phyloP scores from a whole-genome alignment of 2,329 filamentous ascomycete genomes.

The Endoconidiophora laricicola region DNA sequence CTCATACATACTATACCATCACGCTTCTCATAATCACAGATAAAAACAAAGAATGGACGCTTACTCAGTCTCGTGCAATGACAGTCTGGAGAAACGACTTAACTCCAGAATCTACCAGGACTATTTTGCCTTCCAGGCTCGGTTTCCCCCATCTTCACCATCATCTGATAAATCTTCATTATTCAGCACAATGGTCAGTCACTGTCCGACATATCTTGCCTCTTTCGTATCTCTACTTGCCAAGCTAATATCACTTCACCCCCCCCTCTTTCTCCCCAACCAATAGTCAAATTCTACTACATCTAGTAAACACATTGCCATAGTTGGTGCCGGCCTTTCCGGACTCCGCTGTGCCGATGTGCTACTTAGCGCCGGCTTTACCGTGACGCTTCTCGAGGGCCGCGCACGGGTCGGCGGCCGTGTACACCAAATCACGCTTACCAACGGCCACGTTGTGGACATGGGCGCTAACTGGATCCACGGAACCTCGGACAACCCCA shows the following conservation, averaged over 20 bases:
- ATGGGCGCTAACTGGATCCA: constrained; percentile 69
- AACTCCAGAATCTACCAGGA: constrained; percentile 10
- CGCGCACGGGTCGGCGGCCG: constrained; percentile 51
- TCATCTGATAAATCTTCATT: constrained; percentile 5
- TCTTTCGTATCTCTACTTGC: not conserved
- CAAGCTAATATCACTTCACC: not conserved
- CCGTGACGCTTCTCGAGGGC: constrained; percentile 54
- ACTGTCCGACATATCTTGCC: not conserved
- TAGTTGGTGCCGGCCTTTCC: constrained; percentile 55
- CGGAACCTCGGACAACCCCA: constrained; percentile 53
- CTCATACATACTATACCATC: not conserved
- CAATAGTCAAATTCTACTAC: not conserved
- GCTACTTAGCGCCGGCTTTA: constrained; percentile 44
- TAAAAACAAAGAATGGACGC: constrained; percentile 9
- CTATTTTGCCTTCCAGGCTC: constrained; percentile 9
- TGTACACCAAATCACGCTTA: constrained; percentile 34
- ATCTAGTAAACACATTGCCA: constrained; percentile 20
- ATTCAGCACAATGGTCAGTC: constrained; percentile 5
- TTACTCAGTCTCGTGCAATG: constrained; percentile 9
- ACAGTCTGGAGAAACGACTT: constrained; percentile 6
- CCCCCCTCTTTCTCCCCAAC: not conserved
- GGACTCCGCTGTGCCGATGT: constrained; percentile 57
- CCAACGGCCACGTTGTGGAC: constrained; percentile 34
- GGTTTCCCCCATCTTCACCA: not conserved
- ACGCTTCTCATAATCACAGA: not conserved